Base-by-base conservation (phyloP, 345 rosid species). In the Cardamine resedifolia region DNA sequence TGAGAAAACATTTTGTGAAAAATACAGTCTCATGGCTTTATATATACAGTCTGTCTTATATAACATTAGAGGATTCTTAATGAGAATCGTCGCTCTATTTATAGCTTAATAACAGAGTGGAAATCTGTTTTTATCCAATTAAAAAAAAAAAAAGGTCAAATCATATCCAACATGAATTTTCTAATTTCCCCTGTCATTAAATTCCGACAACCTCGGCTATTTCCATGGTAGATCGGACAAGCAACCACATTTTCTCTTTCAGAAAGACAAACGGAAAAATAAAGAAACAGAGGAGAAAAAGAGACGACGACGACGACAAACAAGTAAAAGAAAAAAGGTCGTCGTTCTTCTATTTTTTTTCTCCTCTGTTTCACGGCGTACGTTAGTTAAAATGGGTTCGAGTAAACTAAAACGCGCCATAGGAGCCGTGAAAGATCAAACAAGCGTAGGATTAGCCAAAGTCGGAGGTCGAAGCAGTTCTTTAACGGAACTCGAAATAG, bases 391-490 rank as follows among this genome's bases (percentile, higher is more conserved):
- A 51, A 75, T 75, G 79, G 58, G 78, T 60, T 21, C 57, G 10
- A 75, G 79, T 68, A 75, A 68, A 5, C 74, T 75, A 24, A 53
- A 75, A 75, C 79, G 79, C 11, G 79, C 74, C 57, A 68, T 75
- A 2, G 79, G 95, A 84, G 90, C 90, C 10, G 77, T 70, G 47
- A 76, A 75, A 68, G 79, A 75, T 68, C 67, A 76, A 33, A 70
- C 80, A 12, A 70, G 76, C 60, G 66, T 76, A 26, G 80, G 97
- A 11, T 79, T 95, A n/a, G 96, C 97, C 7, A 95, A 86, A 81
- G 90, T 90, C 1, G 82, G 89, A 1, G 84, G 70, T 34, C 58
- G 59, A 61, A 62, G 74, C 65, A 68, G 62, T 45, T 44, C 43
- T 7, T 5, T 75, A 61, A 60, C 64, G 20, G 64, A 75, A 30